Conservation (phyloP, 2,329 filamentous ascomycete species). For the Lizonia empirigonia region DNA sequence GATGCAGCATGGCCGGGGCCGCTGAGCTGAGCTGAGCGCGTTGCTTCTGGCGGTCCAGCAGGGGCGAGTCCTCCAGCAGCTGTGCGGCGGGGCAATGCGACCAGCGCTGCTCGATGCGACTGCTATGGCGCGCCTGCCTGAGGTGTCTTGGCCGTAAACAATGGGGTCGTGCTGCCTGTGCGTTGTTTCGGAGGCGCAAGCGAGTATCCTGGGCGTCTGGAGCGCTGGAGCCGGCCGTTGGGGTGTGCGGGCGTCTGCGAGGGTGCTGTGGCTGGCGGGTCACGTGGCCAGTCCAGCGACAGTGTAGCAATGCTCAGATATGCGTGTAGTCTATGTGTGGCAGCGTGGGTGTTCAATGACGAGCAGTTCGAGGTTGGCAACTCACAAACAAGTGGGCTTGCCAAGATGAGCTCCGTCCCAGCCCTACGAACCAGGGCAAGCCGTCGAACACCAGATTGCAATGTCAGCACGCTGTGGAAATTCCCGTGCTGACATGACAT, state of each 20-base stretch:
- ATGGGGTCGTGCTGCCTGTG: constrained; percentile 19
- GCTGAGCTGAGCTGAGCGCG: constrained; percentile 25
- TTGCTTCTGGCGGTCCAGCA: constrained; percentile 15
- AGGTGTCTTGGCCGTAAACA: constrained; percentile 7
- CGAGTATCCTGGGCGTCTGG: constrained; percentile 21
- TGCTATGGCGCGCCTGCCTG: constrained; percentile 20
- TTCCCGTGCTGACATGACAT: constrained; percentile 7
- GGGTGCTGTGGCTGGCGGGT: background rate
- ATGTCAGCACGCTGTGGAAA: background rate
- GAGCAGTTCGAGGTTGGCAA: constrained; percentile 9
- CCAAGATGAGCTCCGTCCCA: constrained; percentile 6
- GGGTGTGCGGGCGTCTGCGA: constrained; percentile 4
- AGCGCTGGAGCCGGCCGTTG: constrained; percentile 25
- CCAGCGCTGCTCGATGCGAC: constrained; percentile 16
- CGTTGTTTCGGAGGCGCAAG: constrained; percentile 23
- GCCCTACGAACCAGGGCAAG: constrained; percentile 9
- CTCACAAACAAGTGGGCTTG: constrained; percentile 12
- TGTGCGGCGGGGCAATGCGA: constrained; percentile 13
- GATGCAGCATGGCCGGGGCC: constrained; percentile 42
- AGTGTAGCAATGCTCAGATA: background rate
- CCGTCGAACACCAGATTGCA: constrained; percentile 2
- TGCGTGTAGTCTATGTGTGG: background rate
- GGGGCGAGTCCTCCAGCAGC: constrained; percentile 10
- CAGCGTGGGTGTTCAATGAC: constrained; percentile 8
- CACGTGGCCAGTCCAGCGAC: background rate